Evolutionary conservation across 2,329 filamentous ascomycete genomes (phyloP).

Genomic region (Metarhizium guizhouense): DNA sequence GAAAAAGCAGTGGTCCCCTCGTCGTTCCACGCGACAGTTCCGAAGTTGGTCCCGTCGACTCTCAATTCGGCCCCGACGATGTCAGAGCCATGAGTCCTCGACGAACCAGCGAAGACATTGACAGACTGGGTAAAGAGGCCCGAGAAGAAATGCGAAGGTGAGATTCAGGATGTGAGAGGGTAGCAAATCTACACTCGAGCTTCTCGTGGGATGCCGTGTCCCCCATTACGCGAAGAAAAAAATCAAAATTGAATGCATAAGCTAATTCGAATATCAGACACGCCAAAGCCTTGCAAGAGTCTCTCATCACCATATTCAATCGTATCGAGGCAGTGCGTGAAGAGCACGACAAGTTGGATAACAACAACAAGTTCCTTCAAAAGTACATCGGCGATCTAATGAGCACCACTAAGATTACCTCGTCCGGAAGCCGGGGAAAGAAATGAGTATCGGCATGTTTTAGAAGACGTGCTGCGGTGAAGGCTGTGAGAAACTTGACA

Average conservation of each 20-base stretch:
- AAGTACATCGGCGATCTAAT: constrained; percentile 97
- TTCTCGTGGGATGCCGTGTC: background rate
- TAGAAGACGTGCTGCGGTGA: background rate
- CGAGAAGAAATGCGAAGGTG: constrained; percentile 55
- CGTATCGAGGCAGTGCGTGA: constrained; percentile 89
- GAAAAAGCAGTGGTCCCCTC: constrained; percentile 75
- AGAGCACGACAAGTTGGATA: constrained; percentile 94
- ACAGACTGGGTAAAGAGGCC: constrained; percentile 77
- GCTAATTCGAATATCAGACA: constrained; percentile 47
- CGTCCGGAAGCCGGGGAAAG: constrained; percentile 41
- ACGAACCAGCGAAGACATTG: constrained; percentile 81
- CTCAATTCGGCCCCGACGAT: constrained; percentile 76
- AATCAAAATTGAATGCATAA: background rate
- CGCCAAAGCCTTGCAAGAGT: constrained; percentile 80
- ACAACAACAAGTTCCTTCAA: constrained; percentile 92
- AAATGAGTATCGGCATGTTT: constrained; percentile 31
- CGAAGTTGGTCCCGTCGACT: constrained; percentile 62
- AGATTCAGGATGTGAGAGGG: constrained; percentile 11
- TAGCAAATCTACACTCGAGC: background rate
- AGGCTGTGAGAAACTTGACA: background rate
- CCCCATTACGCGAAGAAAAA: too few relatives aligned
- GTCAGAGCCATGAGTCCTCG: constrained; percentile 91
- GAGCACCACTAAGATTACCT: constrained; percentile 69
- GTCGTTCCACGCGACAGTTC: constrained; percentile 71
- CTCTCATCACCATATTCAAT: constrained; percentile 80